Conservation (phyloP, 257 asterid species). For the Solanum pimpinellifolium region DNA sequence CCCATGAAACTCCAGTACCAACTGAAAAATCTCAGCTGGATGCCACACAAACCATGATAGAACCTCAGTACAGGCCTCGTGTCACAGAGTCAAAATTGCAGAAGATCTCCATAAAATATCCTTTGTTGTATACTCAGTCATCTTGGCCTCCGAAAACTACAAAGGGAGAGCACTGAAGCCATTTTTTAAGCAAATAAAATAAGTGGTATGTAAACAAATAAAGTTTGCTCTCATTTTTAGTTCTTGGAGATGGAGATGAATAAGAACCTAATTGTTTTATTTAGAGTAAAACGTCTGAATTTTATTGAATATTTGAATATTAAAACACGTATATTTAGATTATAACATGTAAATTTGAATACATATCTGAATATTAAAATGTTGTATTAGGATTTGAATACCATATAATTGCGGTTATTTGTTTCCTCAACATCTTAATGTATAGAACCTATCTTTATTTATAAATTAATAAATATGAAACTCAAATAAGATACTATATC, state of each 20-base stretch:
- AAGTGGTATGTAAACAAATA: not conserved
- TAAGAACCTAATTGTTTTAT: not conserved
- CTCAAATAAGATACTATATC: not conserved
- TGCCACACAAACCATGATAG: constrained; percentile 15
- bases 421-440: not conserved
- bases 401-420: not conserved
- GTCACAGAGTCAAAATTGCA: constrained; percentile 35
- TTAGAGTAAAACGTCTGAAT: not conserved
- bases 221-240: not conserved
- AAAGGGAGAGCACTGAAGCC: not conserved
- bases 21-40: constrained; percentile 20
- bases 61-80: constrained; percentile 40
- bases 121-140: constrained; percentile 2
- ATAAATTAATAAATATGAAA: not conserved
- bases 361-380: not conserved
- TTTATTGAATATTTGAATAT: not conserved
- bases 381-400: not conserved
- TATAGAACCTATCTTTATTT: not conserved
- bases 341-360: not conserved
- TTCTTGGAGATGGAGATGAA: not conserved
- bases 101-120: constrained; percentile 46
- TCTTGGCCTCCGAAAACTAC: not conserved
- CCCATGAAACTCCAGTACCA: constrained; percentile 33
- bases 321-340: not conserved
- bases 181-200: not conserved